Evolutionary conservation across 192 early-diverging fungal genomes (phyloP), one percentile per base, ranked within the genome.

Genomic region (Umbelopsis ramanniana): DNA sequence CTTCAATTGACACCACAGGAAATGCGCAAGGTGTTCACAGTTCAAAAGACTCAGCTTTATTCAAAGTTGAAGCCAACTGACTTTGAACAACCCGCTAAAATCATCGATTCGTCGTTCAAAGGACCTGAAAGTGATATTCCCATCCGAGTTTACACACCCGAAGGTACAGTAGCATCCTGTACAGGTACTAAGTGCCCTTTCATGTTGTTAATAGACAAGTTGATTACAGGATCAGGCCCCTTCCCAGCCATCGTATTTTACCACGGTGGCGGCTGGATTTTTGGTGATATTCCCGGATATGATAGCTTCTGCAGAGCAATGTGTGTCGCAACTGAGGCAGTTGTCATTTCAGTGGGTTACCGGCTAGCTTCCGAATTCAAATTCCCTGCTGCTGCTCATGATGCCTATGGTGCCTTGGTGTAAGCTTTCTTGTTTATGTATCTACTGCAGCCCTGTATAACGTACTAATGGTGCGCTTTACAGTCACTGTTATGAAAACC

Each of bases 301-400:
- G 57, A 63, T 19, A 35, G 57, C 26, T 6, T 63, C 12, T 63
- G 57, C 37, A 29, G 57, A n/a, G 57, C 26, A 29, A 63, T 63
- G 57, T 63, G 57, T 15, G 57, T 71, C 33, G 24, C 8, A 22
- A 33, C 48, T 37, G 69, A 48, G 14, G 69, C 50, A 29, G 38
- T 26, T 4, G 52, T 71, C 4, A 71, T 52, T 15, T 82, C 84
- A 3, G 75, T 83, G 0, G 79, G 79, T 52, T 85, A 85, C 38
- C 17, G 81, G 26, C 66, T 85, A 4, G 76, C 81, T 0, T 81
- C 84, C 10, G 84, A 82, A 60, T 68, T 72, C 40, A 78, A 79
- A 15, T 85, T 77, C 72, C 85, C 85, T 12, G 76, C 81, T 19
- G 77, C 80, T 47, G 69, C 80, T 5, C 72, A 85, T 46, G 85